Conservation (phyloP, 2,329 filamentous ascomycete genomes). For the Fusarium acutatum region DNA sequence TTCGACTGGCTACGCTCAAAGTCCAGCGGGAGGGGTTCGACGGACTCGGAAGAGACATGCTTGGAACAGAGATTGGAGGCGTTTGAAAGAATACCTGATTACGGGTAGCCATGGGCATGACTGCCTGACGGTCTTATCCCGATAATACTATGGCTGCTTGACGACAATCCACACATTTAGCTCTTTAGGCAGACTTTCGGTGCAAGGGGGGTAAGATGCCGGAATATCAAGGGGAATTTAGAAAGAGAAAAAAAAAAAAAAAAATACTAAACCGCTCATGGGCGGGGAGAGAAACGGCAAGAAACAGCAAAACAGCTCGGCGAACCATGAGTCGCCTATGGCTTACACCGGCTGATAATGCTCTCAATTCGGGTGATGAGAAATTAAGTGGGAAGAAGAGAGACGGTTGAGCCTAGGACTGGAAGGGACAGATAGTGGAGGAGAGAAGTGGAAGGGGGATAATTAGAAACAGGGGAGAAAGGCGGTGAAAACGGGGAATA, state of each 20-base stretch:
- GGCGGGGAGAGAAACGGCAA: neutral
- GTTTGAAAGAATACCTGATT: constrained; percentile 13
- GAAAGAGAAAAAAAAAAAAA: neutral
- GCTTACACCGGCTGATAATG: constrained; percentile 26
- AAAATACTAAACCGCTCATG: constrained; percentile 14
- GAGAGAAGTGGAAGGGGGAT: constrained; percentile 21
- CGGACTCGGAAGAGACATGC: constrained; percentile 53
- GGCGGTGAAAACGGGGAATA: constrained; percentile 40
- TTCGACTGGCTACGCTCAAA: constrained; percentile 72
- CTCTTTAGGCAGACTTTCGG: constrained; percentile 7
- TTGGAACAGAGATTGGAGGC: constrained; percentile 24
- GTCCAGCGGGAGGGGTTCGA: constrained; percentile 73
- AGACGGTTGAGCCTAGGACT: constrained; percentile 28
- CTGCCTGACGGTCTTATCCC: constrained; percentile 13
- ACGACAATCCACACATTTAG: constrained; percentile 21
- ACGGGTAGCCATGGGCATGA: neutral
- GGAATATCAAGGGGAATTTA: constrained; percentile 13
- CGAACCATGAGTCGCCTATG: constrained; percentile 21
- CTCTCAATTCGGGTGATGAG: constrained; percentile 18
- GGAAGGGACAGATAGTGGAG: constrained; percentile 30
- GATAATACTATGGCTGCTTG: constrained; percentile 25
- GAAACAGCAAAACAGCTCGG: constrained; percentile 2
- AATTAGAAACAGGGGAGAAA: constrained; percentile 28
- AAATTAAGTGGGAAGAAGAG: constrained; percentile 33
- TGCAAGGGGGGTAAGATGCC: constrained; percentile 34